These are phyloP conservation scores for Vitis hybrid DNA, from an alignment of 177 flowering plant species.

Conservation along the genomic window DNA sequence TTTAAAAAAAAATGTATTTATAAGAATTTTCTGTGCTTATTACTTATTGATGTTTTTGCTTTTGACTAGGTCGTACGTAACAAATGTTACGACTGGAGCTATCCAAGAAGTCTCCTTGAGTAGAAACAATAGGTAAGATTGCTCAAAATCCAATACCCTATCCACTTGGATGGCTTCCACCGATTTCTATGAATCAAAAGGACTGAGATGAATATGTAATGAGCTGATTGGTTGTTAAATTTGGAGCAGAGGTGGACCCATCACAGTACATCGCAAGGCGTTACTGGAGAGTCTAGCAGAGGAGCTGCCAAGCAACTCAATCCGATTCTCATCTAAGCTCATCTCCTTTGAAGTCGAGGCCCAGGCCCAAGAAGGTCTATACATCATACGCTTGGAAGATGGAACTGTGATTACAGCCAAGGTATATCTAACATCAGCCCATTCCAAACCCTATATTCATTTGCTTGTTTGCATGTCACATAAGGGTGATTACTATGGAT, in stretches of 20 bases:
- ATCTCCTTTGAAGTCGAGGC: conserved; percentile 27
- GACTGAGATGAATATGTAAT: neutral
- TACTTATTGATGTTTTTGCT: neutral
- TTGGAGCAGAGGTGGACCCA: conserved; percentile 9
- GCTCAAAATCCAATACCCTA: too few species aligned
- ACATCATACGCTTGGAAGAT: conserved; percentile 27
- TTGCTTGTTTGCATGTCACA: too few species aligned
- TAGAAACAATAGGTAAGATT: neutral
- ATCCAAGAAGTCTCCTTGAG: conserved; percentile 6
- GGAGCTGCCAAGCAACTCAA: conserved; percentile 34
- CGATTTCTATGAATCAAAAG: too few species aligned
- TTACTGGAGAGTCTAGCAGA: conserved; percentile 40
- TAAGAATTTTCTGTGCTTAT: neutral
- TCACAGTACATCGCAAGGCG: conserved; percentile 31
- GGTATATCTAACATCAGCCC: conserved; percentile 15
- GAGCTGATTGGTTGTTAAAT: neutral
- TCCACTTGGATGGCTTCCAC: too few species aligned
- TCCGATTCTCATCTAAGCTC: conserved; percentile 46
- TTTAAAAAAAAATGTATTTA: too few species aligned
- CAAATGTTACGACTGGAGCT: conserved; percentile 26
- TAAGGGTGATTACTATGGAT: too few species aligned
- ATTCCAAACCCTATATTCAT: too few species aligned
- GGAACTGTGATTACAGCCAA: conserved; percentile 33
- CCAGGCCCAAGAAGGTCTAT: conserved; percentile 11
- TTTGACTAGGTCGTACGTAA: conserved; percentile 15